phyloP scores from a whole-genome alignment of 345 rosid species.

The Boechera retrofracta region DNA sequence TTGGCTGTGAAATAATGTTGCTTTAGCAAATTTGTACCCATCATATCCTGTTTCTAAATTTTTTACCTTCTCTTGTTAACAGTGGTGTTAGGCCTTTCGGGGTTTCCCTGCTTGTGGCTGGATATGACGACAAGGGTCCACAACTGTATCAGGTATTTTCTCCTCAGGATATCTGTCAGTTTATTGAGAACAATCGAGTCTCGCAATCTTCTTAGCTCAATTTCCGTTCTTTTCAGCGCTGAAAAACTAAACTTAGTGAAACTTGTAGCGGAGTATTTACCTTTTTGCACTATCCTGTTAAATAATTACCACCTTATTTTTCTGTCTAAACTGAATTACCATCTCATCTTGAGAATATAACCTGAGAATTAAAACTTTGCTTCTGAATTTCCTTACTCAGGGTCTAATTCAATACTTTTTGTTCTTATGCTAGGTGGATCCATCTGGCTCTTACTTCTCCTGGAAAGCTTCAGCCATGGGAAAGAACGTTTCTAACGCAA shows the following conservation, averaged over 20 bases:
- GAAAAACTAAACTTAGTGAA: neutral
- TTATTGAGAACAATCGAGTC: conserved; percentile 5
- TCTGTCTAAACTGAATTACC: neutral
- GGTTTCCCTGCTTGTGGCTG: conserved; percentile 89
- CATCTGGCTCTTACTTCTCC: conserved; percentile 97
- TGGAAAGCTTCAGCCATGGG: conserved; percentile 99
- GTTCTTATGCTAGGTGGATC: conserved; percentile 67
- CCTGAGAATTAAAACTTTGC: neutral
- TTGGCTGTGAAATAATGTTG: neutral
- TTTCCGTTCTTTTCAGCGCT: neutral
- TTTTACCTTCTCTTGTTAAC: conserved; percentile 24
- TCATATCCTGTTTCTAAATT: conserved; percentile 16
- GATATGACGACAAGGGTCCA: conserved; percentile 94
- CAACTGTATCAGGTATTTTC: conserved; percentile 83
- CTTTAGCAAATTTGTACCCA: neutral
- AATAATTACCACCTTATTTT: neutral
- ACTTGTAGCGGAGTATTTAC: conserved; percentile 1
- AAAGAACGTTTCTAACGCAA: conserved; percentile 93
- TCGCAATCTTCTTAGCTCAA: conserved; percentile 6
- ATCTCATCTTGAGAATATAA: neutral
- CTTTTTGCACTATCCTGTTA: conserved; percentile 14
- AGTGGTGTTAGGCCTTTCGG: conserved; percentile 99
- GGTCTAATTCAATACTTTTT: neutral
- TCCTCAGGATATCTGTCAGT: neutral
- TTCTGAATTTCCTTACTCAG: neutral